A percentile compares a stretch with the other conserved stretches of the same genome.
phyloP scores from a whole-genome alignment of 768 basidiomycete genomes.

The Trametes gibbosa region DNA sequence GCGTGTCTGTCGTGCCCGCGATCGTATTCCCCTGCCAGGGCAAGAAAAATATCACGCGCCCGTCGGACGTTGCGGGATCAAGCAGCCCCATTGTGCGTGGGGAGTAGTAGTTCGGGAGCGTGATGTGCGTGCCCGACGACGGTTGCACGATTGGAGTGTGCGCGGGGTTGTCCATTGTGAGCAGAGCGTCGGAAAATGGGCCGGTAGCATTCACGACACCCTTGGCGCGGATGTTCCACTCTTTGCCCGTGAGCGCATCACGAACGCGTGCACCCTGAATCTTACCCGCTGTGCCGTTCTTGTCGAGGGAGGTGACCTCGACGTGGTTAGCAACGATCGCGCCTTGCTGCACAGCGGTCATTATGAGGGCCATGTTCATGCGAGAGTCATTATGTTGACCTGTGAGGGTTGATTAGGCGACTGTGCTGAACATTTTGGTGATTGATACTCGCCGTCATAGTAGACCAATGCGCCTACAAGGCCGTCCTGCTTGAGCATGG shows the following conservation, averaged over 20 bases:
- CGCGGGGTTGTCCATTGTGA: slow-evolving; percentile 72
- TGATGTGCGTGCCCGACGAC: slow-evolving; percentile 93
- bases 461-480: slow-evolving; percentile 95
- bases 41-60: slow-evolving; percentile 97
- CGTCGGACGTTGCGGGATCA: slow-evolving; percentile 93
- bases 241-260: slow-evolving; percentile 80
- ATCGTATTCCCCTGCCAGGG: slow-evolving; percentile 99
- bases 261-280: slow-evolving; percentile 73
- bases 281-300: slow-evolving; percentile 53
- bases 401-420: slow-evolving; percentile 36
- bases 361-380: slow-evolving; percentile 94
- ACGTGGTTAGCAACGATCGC: slow-evolving; percentile 87
- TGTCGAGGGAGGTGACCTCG: slow-evolving; percentile 77
- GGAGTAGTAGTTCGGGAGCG: slow-evolving; percentile 95
- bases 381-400: slow-evolving; percentile 98
- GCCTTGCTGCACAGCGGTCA: slow-evolving; percentile 92
- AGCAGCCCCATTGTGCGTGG: slow-evolving; percentile 93
- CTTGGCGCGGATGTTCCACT: slow-evolving; percentile 81
- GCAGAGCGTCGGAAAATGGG: slow-evolving; percentile 84
- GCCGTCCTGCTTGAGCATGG: slow-evolving; percentile 91
- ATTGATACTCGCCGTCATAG: slow-evolving; percentile 73
- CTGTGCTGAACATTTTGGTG: too few species aligned
- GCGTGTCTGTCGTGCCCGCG: slow-evolving; percentile 93
- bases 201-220: slow-evolving; percentile 97
- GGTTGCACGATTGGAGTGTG: slow-evolving; percentile 89